Evolutionary conservation across 139 green algal species (phyloP).

Genomic region (Gonium pectorale): DNA sequence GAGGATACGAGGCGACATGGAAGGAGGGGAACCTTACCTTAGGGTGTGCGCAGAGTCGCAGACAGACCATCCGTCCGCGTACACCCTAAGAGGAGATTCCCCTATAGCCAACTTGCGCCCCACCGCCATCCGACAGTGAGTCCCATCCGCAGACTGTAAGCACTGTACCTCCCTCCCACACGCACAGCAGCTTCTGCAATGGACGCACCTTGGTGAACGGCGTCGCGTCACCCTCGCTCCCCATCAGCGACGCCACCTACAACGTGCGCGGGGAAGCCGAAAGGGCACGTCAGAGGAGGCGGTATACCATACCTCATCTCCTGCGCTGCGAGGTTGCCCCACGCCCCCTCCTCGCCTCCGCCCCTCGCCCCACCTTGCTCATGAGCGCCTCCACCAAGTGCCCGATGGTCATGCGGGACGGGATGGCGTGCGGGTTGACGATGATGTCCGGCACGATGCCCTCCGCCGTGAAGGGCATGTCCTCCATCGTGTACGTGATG

Average conservation of each 20-base stretch:
- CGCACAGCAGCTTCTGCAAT: too few relatives aligned
- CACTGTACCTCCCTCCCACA: too few relatives aligned
- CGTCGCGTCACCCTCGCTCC: constrained; percentile 97
- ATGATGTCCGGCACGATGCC: constrained; percentile 97
- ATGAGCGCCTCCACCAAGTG: constrained; percentile 98
- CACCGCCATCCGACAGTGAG: too few relatives aligned
- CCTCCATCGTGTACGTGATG: constrained; percentile 96
- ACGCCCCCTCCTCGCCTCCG: background rate
- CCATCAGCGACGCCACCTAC: constrained; percentile 83
- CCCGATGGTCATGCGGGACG: constrained; percentile 99
- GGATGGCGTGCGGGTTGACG: constrained; percentile 99
- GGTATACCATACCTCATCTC: too few relatives aligned
- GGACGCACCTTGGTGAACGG: constrained; percentile 91
- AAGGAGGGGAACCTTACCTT: too few relatives aligned
- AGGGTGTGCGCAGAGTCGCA: too few relatives aligned
- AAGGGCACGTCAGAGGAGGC: background rate
- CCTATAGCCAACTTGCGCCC: too few relatives aligned
- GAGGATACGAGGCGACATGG: too few relatives aligned
- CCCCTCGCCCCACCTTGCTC: constrained; percentile 81
- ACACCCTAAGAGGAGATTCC: too few relatives aligned
- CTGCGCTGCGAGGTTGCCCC: too few relatives aligned
- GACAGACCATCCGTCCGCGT: too few relatives aligned
- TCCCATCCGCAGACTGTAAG: too few relatives aligned
- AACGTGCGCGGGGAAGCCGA: background rate
- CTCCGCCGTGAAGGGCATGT: constrained; percentile 88